Conservation (phyloP, 2,329 filamentous ascomycete species). For the Colletotrichum sp. region DNA sequence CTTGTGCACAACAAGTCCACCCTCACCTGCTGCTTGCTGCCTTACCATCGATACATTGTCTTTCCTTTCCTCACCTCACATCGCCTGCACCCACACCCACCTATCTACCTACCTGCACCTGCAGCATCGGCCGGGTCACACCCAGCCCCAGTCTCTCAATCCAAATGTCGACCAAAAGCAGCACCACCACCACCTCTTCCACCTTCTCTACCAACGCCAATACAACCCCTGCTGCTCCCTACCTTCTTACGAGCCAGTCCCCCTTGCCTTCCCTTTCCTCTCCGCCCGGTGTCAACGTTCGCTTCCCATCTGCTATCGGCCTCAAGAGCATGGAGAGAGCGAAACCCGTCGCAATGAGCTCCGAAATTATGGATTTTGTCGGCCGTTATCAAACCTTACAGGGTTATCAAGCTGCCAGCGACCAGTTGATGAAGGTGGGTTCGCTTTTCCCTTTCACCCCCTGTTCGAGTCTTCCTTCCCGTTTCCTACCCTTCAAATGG, state of each 20-base stretch:
- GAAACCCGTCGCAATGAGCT: slow-evolving; percentile 28
- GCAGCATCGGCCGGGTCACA: not conserved
- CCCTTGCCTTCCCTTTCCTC: not conserved
- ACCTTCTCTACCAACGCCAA: slow-evolving; percentile 7
- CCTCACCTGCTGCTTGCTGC: not conserved
- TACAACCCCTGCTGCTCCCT: slow-evolving; percentile 6
- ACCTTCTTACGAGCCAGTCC: not conserved
- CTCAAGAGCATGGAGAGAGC: not conserved
- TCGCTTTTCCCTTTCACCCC: not conserved
- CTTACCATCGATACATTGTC: not conserved
- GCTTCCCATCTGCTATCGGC: slow-evolving; percentile 8
- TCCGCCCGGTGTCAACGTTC: not conserved
- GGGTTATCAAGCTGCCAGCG: slow-evolving; percentile 41
- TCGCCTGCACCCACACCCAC: not conserved
- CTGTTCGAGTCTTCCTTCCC: not conserved
- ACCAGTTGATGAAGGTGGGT: slow-evolving; percentile 53
- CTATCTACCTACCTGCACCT: not conserved
- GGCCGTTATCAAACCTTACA: slow-evolving; percentile 51
- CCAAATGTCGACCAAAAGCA: not conserved
- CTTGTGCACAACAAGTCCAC: not conserved
- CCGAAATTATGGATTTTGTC: slow-evolving; percentile 48
- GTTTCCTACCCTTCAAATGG: not conserved
- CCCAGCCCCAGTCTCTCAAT: not conserved
- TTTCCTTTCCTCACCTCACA: not conserved
- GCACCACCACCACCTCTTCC: slow-evolving; percentile 1